Evolutionary conservation across 108 stramenopile species (phyloP), one percentile per base, ranked within the genome.

Genomic region (Discostella stelligeroides): DNA sequence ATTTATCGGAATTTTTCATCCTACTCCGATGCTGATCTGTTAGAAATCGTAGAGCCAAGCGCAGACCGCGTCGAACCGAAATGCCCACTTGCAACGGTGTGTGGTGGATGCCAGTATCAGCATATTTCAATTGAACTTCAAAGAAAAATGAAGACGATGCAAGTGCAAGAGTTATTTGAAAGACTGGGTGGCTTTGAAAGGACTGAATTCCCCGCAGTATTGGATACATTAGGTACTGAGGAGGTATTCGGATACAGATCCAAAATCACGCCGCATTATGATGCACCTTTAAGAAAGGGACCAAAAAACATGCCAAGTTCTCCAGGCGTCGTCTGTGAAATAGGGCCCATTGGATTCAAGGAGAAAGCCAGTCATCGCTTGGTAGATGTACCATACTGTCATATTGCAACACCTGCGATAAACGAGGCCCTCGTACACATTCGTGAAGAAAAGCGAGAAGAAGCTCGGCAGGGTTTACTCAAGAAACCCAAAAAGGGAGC

Each of bases 91-190:
- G 91, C 90, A 27, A 84, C 68, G 7, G 70, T 66, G 11, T 99
- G 98, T 75, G 97, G 97, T 41, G 98, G 98, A 54, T 99, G 98
- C 63, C 98, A 99, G 75, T 97, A 95, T 66, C 98, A 99, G 68
- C 98, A 99, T 65, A 84, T 97, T 66, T 68, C 73, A 8, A 84
- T 98, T 17, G 84, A 81, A n/a, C 67, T 79, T 10, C 98, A 99
- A 77, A 70, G 97, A 47, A 48, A 85, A 27, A 97, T 96, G 96
- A 99, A 99, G 76, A 92, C 88, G 34, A 56, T 81, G 70, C 95
- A 95, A 53, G 92, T 95, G 23, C 86, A 88, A 68, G 95, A 97
- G 23, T 48, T 86, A 47, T 75, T 94, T 39, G 80, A 72, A 42
- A 73, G 86, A 10, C 73, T 91, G 8, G 92, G 89, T 8, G 91